These are phyloP conservation scores for Sistotremastrum suecicum DNA, from an alignment of 768 basidiomycete species.

Conservation along the genomic window DNA sequence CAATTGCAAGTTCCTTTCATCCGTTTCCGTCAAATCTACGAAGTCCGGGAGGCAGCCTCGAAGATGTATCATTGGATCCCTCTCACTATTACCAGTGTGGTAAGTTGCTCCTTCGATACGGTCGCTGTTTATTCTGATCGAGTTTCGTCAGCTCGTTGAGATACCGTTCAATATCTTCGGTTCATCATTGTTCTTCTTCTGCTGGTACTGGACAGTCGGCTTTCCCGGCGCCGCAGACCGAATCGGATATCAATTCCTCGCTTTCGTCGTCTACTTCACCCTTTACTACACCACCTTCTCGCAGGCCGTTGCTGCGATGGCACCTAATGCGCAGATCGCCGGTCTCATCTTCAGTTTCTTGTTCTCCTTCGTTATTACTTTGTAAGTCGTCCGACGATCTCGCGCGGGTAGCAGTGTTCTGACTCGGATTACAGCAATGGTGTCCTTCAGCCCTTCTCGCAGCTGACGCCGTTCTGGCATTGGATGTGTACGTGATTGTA, in stretches of 20 bases:
- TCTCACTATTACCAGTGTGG: slow-evolving; percentile 2
- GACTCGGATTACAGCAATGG: slow-evolving; percentile 30
- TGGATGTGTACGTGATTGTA: slow-evolving; percentile 37
- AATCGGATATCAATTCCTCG: slow-evolving; percentile 46
- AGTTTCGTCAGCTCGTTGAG: slow-evolving; percentile 24
- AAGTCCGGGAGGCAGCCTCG: slow-evolving; percentile 51
- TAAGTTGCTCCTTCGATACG: no score
- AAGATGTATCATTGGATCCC: slow-evolving; percentile 50
- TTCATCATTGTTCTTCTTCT: slow-evolving; percentile 43
- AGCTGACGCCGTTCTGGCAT: slow-evolving; percentile 38
- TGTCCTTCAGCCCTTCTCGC: slow-evolving; percentile 48
- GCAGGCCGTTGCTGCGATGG: slow-evolving; percentile 46
- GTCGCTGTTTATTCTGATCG: no score
- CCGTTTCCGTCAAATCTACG: slow-evolving; percentile 43
- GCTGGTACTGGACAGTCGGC: slow-evolving; percentile 63
- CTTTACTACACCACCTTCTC: slow-evolving; percentile 49
- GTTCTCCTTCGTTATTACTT: slow-evolving; percentile 52
- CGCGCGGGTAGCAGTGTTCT: background rate
- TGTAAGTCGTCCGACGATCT: slow-evolving; percentile 22
- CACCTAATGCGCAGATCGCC: slow-evolving; percentile 45
- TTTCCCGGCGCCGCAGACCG: slow-evolving; percentile 23
- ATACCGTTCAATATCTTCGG: slow-evolving; percentile 49
- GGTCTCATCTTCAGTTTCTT: slow-evolving; percentile 42
- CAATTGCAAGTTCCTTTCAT: slow-evolving; percentile 53
- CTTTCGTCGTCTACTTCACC: slow-evolving; percentile 39